A percentile compares a stretch with the other conserved stretches of the same genome.
Evolutionary conservation across 371 early-diverging fungal genomes (phyloP).

Genomic region (Saksenaea vasiformis): DNA sequence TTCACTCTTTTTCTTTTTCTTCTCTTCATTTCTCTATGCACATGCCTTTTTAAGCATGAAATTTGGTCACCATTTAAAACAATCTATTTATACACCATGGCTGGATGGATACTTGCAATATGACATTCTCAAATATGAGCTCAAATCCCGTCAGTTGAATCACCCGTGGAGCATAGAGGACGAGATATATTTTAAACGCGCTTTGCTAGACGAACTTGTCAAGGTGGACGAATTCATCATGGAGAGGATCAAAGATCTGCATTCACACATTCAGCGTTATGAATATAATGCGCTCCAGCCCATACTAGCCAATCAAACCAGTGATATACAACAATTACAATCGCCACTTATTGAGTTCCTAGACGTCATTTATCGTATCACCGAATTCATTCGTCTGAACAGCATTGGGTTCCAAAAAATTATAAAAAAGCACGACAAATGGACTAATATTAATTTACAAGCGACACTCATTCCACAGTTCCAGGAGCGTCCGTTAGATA

Average conservation of each 20-base stretch:
- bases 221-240: constrained; percentile 85
- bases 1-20: background rate
- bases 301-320: background rate
- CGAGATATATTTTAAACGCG: constrained; percentile 73
- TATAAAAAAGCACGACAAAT: constrained; percentile 87
- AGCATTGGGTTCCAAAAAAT: constrained; percentile 87
- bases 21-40: background rate
- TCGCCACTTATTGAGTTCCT: constrained; percentile 22
- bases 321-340: too few species aligned
- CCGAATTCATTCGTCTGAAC: constrained; percentile 87
- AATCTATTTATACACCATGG: constrained; percentile 40
- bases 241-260: constrained; percentile 74
- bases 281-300: constrained; percentile 53
- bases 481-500: constrained; percentile 48
- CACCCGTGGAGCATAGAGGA: constrained; percentile 60
- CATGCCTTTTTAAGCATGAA: background rate
- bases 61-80: constrained; percentile 20
- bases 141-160: constrained; percentile 35
- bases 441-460: constrained; percentile 65
- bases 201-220: constrained; percentile 77
- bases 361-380: constrained; percentile 76
- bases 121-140: constrained; percentile 32
- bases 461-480: constrained; percentile 78
- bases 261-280: constrained; percentile 68
- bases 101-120: constrained; percentile 39